Evolutionary conservation across 805 yeast species (phyloP).

Genomic region (Yarrowia sp.): DNA sequence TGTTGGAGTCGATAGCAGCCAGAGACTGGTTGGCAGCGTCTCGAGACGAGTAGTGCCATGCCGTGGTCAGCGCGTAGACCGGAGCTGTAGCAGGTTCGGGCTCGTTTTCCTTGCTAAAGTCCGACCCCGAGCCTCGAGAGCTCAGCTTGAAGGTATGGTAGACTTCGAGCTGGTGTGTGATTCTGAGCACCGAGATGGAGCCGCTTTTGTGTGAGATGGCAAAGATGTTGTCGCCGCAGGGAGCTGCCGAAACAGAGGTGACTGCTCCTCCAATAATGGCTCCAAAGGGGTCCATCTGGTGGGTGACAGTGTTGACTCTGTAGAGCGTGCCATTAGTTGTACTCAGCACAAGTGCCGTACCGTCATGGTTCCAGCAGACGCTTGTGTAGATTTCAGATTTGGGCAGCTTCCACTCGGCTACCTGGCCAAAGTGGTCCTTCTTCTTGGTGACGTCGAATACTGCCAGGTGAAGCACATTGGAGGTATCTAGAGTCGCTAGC

Average conservation of each 20-base stretch:
- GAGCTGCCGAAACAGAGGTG: constrained; percentile 37
- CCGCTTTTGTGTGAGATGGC: constrained; percentile 38
- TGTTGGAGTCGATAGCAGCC: constrained; percentile 38
- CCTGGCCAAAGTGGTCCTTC: constrained; percentile 2
- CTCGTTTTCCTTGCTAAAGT: constrained; percentile 1
- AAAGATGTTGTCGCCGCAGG: constrained; percentile 39
- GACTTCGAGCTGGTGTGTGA: constrained; percentile 12
- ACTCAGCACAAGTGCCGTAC: constrained; percentile 12
- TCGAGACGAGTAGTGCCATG: constrained; percentile 40
- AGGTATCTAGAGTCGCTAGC: constrained; percentile 19
- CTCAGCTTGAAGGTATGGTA: constrained; percentile 32
- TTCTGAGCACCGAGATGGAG: constrained; percentile 20
- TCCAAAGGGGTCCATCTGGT: constrained; percentile 22
- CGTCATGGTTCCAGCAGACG: constrained; percentile 31
- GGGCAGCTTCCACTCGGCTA: constrained; percentile 24
- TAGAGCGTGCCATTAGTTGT: constrained; percentile 25
- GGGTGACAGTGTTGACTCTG: constrained; percentile 8
- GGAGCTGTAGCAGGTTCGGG: not conserved
- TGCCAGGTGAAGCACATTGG: constrained; percentile 16
- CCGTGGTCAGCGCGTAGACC: constrained; percentile 1
- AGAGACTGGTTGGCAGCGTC: constrained; percentile 21
- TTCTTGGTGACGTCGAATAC: constrained; percentile 10
- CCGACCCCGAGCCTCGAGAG: constrained; percentile 12
- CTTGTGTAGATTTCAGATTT: constrained; percentile 13
- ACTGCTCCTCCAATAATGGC: constrained; percentile 26